Evolutionary conservation across 495 filamentous ascomycete genomes (phyloP), one percentile per base, ranked within the genome.

Genomic region (Xylaria sp.): DNA sequence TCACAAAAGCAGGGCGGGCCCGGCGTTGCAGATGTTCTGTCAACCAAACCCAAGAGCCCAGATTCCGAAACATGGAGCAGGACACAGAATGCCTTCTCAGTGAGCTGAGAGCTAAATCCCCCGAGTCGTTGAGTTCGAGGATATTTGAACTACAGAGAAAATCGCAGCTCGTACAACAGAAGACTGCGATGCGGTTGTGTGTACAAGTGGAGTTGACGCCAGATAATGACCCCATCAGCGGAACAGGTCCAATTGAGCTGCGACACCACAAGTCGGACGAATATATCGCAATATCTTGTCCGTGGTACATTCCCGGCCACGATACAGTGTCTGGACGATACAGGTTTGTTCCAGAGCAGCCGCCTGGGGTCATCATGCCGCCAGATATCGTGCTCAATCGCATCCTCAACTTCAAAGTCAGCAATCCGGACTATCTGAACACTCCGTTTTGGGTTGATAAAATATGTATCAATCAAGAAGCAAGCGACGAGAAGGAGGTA

Each of bases 61-160:
- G 17, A 40, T 40, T 40, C 19, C 19, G 21, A 35, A 12, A 61
- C 17, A 61, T 61, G 57, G 57, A 61, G 19, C 31, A 61, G 19
- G 57, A 61, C 57, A 61, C 57, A 24, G 19, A 40, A 0, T 40
- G 57, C 19, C 31, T 61, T 61, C 57, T 61, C 35, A 61, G 57
- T 9, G 57, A 61, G 57, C 57, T 61, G 33, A 61, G 57, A 40
- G 57, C 57, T 24, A 61, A 40, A 37, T 61, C 19, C n/a, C 57
- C 57, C 4, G 17, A 61, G 33, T 24, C 57, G 7, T 40, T 61
- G n/a, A 21, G 57, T 33, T n/a, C 33, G 19, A 61, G 57, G 57
- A 61, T 61, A 7, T 61, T 37, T 40, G 57, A 61, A 40, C 57
- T 61, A 3, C 57, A 61, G 52, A 55, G 14, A 21, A 61, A 19